Conservation (phyloP, 2,329 filamentous ascomycete species). For the Alternaria ventricosa region DNA sequence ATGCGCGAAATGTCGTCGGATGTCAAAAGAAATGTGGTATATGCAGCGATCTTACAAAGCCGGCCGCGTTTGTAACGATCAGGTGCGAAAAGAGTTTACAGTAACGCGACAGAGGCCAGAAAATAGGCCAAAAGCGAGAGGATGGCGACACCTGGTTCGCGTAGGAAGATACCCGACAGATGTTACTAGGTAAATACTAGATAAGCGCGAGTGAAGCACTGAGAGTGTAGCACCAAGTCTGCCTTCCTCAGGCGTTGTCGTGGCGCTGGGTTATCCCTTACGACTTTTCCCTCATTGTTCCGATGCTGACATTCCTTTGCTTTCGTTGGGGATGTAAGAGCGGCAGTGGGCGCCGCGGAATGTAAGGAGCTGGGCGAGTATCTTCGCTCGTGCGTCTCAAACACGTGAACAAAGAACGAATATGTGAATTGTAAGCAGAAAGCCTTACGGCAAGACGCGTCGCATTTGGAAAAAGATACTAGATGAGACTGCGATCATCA, state of each 20-base stretch:
- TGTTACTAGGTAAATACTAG: background rate
- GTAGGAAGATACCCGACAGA: background rate
- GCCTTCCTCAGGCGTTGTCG: slow-evolving; percentile 26
- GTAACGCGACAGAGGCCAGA: slow-evolving; percentile 1
- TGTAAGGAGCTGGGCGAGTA: background rate
- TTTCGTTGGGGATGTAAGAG: slow-evolving; percentile 1
- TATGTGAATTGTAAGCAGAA: background rate
- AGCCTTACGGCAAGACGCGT: background rate
- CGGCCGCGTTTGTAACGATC: background rate
- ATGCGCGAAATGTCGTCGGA: background rate
- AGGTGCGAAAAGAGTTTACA: background rate
- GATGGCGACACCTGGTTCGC: background rate
- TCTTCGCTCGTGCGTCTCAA: background rate
- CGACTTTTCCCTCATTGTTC: slow-evolving; percentile 29
- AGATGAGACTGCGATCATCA: slow-evolving; percentile 5
- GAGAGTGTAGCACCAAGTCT: slow-evolving; percentile 15
- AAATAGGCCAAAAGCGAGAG: background rate
- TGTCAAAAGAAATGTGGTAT: background rate
- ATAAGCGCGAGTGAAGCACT: background rate
- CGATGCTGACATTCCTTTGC: slow-evolving; percentile 35
- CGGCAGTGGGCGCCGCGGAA: slow-evolving; percentile 8
- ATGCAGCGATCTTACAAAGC: background rate
- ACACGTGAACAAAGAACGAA: background rate
- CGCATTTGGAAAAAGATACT: background rate
- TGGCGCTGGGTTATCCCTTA: slow-evolving; percentile 41